Base-by-base conservation (phyloP, 2,329 filamentous ascomycete species). In the Malbranchea zuffiana region DNA sequence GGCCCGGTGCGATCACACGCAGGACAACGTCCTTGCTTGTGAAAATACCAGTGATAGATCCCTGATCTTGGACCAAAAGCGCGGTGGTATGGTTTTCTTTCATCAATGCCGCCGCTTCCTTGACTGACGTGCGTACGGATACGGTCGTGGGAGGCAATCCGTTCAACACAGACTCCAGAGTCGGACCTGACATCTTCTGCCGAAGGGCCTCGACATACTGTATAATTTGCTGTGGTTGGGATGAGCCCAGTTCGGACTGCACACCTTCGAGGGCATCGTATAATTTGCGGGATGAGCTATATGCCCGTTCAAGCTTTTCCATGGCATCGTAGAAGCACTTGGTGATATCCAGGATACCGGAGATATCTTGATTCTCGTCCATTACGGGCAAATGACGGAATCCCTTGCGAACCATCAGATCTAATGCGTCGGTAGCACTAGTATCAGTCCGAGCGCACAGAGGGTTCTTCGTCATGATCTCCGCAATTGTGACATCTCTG, bases 251-350 rank as follows among this genome's bases (percentile, higher is more conserved):
- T 62, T 98, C 90, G 2, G 88, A 94, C 64, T 98, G 90, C 3
- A 98, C 90, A 60, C 90, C 90, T 64, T 98, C 90, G 41, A 98
- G 68, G 21, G 90, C 90, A 68, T 96, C 90, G 60, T 98, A 96
- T 15, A 98, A 74, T 63, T 95, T 94, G 50, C 90, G 78, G n/a
- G 90, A 98, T 11, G 90, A 96, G 47, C 85, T 86, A 61, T 98
- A 98, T 34, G 90, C 90, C 35, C 90, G 81, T 69, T 98, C 90
- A 43, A 98, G 68, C 69, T 98, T 98, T 69, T 98, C 90, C 90
- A 98, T 98, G 28, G 90, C 90, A 64, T 98, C 90, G 64, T 98
- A 98, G 63, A 98, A 98, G 65, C 90, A 98, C 65, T 96, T 98
- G 40, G 90, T 98, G 52, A 98, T 98, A 62, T 98, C 90, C 37